phyloP scores from a whole-genome alignment of 202 grass and related monocot species.

The Bolboschoenoplectus hybrid region DNA sequence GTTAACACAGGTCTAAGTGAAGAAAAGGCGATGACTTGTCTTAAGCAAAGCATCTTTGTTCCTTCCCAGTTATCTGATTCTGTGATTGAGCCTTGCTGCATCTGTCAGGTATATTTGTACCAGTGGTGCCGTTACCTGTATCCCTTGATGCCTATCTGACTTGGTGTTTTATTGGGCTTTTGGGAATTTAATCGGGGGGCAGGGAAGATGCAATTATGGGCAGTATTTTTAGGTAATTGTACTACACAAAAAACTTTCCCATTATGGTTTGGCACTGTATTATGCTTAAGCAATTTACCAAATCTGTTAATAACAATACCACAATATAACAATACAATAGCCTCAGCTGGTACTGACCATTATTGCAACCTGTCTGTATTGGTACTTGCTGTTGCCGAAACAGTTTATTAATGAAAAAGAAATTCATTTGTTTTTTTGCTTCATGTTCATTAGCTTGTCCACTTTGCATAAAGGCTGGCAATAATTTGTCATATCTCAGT shows the following conservation, averaged over 20 bases:
- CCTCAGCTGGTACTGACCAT: background rate
- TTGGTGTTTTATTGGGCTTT: slow-evolving; percentile 21
- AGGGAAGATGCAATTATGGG: background rate
- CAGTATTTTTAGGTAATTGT: background rate
- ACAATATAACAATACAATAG: background rate
- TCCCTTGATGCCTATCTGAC: background rate
- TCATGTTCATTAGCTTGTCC: background rate
- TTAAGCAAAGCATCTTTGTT: slow-evolving; percentile 40
- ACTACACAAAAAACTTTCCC: background rate
- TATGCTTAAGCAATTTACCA: background rate
- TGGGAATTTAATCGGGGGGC: background rate
- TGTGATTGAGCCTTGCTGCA: slow-evolving; percentile 53
- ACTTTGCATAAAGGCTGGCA: background rate
- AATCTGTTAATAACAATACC: background rate
- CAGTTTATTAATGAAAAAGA: background rate
- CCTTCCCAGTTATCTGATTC: slow-evolving; percentile 1
- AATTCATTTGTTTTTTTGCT: background rate
- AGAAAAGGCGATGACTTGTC: slow-evolving; percentile 45
- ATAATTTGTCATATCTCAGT: background rate
- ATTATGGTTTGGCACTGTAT: background rate
- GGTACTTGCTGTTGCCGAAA: background rate
- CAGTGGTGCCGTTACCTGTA: background rate
- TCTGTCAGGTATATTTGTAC: slow-evolving; percentile 47
- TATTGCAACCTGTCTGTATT: background rate
- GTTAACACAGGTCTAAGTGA: slow-evolving; percentile 56